Percentiles rank a stretch among this genome's conserved stretches.
Evolutionary conservation across 164 flowering plant species (phyloP).

Genomic region (Vitis riparia): DNA sequence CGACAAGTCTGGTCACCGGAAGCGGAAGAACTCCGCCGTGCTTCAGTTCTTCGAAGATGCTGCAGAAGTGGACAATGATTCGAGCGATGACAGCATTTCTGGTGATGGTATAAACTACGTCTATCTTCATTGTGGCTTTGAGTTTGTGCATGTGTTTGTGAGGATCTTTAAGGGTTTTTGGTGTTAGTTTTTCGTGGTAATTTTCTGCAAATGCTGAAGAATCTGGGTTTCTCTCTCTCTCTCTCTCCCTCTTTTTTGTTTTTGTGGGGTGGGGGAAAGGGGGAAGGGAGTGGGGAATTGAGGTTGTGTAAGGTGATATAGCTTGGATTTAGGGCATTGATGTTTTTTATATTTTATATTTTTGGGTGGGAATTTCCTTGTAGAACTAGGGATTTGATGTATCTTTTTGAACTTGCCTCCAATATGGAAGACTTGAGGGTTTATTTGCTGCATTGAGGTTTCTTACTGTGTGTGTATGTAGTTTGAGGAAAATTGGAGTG

Average conservation of each 20-base stretch:
- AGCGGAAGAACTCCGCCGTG: constrained; percentile 42
- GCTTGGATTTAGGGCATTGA: not conserved
- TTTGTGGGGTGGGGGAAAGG: not conserved
- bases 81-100: constrained; percentile 34
- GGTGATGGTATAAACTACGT: constrained; percentile 25
- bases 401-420: not conserved
- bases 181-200: not conserved
- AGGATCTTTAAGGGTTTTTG: constrained; percentile 2
- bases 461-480: not conserved
- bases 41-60: constrained; percentile 74
- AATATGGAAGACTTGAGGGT: not conserved
- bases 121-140: not conserved
- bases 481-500: not conserved
- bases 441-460: not conserved
- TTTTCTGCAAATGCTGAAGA: not conserved
- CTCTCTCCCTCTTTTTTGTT: no score
- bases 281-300: not conserved
- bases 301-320: not conserved
- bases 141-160: not conserved
- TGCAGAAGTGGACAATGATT: constrained; percentile 42
- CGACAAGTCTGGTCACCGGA: constrained; percentile 39
- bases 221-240: not conserved
- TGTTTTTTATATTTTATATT: not conserved
- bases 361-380: not conserved
- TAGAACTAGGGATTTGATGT: no score